phyloP scores from a whole-genome alignment of 257 asterid species.

The Plantago elongata region DNA sequence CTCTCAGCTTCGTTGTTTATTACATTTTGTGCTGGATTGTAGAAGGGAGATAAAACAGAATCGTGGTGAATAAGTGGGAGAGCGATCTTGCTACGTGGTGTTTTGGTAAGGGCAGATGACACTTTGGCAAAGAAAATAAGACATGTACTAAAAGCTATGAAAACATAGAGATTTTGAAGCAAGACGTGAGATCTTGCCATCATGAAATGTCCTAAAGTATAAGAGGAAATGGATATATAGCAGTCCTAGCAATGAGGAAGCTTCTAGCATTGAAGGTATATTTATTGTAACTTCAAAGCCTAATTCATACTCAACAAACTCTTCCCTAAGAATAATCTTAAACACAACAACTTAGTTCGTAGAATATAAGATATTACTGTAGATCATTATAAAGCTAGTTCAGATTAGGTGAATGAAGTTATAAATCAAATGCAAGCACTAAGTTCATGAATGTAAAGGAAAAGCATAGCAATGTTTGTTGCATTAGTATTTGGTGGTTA shows the following conservation, averaged over 20 bases:
- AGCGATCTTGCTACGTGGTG: too few species aligned
- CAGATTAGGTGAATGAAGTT: conserved; percentile 15
- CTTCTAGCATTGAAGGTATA: too few species aligned
- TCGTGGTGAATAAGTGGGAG: conserved; percentile 22
- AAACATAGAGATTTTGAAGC: background rate
- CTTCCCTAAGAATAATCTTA: background rate
- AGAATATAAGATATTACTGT: background rate
- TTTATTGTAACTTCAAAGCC: too few species aligned
- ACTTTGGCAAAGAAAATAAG: conserved; percentile 6
- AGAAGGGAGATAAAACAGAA: conserved; percentile 1
- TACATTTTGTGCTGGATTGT: background rate
- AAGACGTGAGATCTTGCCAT: conserved; percentile 12
- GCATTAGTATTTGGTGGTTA: too few species aligned
- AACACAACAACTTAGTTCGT: background rate
- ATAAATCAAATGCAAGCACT: too few species aligned
- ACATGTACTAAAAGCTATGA: conserved; percentile 1
- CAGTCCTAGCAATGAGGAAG: too few species aligned
- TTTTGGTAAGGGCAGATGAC: background rate
- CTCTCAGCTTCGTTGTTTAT: too few species aligned
- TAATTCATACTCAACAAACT: conserved; percentile 11
- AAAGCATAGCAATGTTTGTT: background rate
- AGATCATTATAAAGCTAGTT: background rate
- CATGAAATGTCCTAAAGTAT: background rate
- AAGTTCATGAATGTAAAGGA: too few species aligned
- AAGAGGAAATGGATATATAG: too few species aligned